Conservation (phyloP, 2,329 filamentous ascomycete species). For the Fusarium verticillioides region DNA sequence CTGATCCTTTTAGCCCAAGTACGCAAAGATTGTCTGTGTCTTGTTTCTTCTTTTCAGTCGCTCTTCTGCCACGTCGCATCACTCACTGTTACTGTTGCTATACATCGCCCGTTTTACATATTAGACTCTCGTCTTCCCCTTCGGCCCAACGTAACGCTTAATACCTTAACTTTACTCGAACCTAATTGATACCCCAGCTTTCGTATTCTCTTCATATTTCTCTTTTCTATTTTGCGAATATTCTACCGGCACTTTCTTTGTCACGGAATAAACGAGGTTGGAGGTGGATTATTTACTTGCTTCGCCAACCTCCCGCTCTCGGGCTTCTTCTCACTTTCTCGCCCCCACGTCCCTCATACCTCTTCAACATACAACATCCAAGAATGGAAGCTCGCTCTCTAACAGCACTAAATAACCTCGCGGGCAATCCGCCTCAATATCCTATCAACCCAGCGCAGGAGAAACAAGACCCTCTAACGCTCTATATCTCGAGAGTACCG, state of each 20-base stretch:
- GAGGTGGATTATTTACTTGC: slow-evolving; percentile 14
- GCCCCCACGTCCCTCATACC: slow-evolving; percentile 16
- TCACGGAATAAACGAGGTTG: slow-evolving; percentile 5
- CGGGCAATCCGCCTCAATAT: slow-evolving; percentile 87
- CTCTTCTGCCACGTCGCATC: slow-evolving; percentile 22
- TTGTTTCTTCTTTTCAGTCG: background rate
- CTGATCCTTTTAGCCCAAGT: slow-evolving; percentile 9
- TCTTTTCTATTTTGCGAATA: background rate
- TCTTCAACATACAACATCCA: slow-evolving; percentile 13
- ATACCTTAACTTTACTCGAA: slow-evolving; percentile 2
- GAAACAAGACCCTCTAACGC: slow-evolving; percentile 75
- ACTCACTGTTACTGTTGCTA: background rate
- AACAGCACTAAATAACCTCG: slow-evolving; percentile 80
- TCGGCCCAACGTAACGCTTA: slow-evolving; percentile 14
- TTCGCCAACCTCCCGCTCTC: slow-evolving; percentile 20
- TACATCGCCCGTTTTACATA: slow-evolving; percentile 6
- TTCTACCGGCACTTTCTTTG: slow-evolving; percentile 1
- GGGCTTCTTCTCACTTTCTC: slow-evolving; percentile 4
- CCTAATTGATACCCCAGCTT: slow-evolving; percentile 16
- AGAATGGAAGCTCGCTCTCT: slow-evolving; percentile 85
- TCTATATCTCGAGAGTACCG: slow-evolving; percentile 95
- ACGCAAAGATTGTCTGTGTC: background rate
- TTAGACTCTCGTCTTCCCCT: slow-evolving; percentile 9
- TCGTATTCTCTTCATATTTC: background rate
- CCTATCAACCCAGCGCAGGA: slow-evolving; percentile 79